Evolutionary conservation across 2,329 filamentous ascomycete genomes (phyloP).

Genomic region (Neofusicoccum umdonicola): DNA sequence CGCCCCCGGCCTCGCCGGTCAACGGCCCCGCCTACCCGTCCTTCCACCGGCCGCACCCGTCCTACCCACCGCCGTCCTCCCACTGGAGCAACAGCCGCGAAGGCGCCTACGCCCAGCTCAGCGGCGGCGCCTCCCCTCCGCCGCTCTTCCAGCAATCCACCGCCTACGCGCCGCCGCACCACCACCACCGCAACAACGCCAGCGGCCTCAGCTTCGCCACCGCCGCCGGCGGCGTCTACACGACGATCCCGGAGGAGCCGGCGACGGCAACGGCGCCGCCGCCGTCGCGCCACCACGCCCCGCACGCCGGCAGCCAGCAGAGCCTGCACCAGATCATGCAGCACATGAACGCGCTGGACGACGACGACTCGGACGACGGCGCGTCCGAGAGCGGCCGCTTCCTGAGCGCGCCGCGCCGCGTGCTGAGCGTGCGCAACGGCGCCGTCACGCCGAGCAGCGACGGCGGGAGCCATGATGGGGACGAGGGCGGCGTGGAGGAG

Average conservation of each 20-base stretch:
- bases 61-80: background rate
- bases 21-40: background rate
- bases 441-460: conserved; percentile 6
- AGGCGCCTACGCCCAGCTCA: background rate
- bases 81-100: background rate
- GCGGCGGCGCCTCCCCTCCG: background rate
- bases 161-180: background rate
- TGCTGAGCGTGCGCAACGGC: conserved; percentile 9
- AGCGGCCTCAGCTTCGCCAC: background rate
- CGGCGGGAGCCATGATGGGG: background rate
- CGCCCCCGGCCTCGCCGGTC: background rate
- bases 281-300: no score
- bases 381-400: background rate
- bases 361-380: background rate
- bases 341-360: conserved; percentile 6
- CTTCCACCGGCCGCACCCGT: background rate
- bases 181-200: background rate
- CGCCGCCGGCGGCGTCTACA: background rate
- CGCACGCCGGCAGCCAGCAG: background rate
- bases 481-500: background rate
- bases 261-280: no score
- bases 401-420: background rate
- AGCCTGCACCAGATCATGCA: conserved; percentile 2
- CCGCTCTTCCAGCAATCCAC: background rate
- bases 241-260: background rate